Conservation (phyloP, 2,329 filamentous ascomycete genomes). For the Teratosphaeria gauchensis region DNA sequence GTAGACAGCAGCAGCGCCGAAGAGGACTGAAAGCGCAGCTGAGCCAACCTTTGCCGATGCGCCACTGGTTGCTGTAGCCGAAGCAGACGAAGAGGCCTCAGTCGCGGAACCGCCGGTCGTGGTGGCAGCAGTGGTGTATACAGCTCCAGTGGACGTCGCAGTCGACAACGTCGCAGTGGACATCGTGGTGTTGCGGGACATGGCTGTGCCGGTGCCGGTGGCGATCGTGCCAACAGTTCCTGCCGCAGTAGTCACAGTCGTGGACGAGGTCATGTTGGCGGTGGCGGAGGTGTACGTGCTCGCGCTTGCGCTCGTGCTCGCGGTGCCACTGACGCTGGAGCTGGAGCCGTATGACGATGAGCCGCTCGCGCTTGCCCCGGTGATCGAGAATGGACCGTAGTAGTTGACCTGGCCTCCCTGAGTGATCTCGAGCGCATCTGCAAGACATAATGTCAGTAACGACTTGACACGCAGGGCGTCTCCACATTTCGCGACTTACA, state of each 20-base stretch:
- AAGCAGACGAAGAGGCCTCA: constrained; percentile 2
- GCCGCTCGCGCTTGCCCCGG: constrained; percentile 19
- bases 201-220: constrained; percentile 8
- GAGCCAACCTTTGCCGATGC: constrained; percentile 18
- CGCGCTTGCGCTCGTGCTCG: background rate
- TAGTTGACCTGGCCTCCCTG: constrained; percentile 48
- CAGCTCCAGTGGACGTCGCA: constrained; percentile 5
- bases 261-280: constrained; percentile 22
- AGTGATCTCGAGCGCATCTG: constrained; percentile 48
- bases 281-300: constrained; percentile 5
- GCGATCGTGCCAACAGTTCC: background rate
- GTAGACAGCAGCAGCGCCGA: constrained; percentile 32
- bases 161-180: constrained; percentile 15
- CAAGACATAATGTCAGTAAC: background rate
- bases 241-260: constrained; percentile 6
- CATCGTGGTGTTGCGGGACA: constrained; percentile 22
- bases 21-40: constrained; percentile 30
- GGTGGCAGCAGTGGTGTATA: background rate
- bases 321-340: too few species aligned
- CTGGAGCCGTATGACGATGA: background rate
- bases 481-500: constrained; percentile 19
- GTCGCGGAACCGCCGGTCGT: constrained; percentile 1
- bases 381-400: constrained; percentile 41
- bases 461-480: background rate
- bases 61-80: constrained; percentile 4